Percentiles rank a stretch among this genome's conserved stretches.
Evolutionary conservation across 2,329 filamentous ascomycete genomes (phyloP).

Genomic region (Ustulina deusta): DNA sequence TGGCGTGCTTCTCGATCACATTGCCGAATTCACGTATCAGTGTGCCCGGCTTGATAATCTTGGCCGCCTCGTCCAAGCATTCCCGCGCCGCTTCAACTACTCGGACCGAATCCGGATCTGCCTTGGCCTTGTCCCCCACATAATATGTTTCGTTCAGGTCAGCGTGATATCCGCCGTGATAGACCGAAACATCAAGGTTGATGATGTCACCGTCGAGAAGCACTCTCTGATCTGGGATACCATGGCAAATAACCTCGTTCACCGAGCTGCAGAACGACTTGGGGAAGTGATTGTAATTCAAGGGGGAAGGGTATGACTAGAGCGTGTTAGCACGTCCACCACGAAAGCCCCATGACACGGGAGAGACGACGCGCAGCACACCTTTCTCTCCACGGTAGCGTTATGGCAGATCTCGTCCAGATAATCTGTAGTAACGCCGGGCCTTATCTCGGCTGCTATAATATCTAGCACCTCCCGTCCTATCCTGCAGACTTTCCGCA

Average conservation of each 20-base stretch:
- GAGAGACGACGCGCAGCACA: constrained; percentile 61
- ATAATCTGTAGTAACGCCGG: constrained; percentile 95
- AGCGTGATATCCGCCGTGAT: constrained; percentile 94
- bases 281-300: constrained; percentile 96
- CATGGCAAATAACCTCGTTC: constrained; percentile 99
- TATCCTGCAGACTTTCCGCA: constrained; percentile 91
- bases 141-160: constrained; percentile 99
- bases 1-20: constrained; percentile 94
- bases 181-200: constrained; percentile 95
- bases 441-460: constrained; percentile 82
- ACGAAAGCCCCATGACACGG: background rate
- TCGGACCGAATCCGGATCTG: constrained; percentile 86
- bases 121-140: constrained; percentile 86
- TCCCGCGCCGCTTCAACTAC: constrained; percentile 92
- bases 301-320: constrained; percentile 91
- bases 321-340: constrained; percentile 31
- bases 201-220: constrained; percentile 94
- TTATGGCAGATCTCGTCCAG: constrained; percentile 96
- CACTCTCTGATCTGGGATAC: constrained; percentile 90
- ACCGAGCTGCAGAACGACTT: constrained; percentile 97
- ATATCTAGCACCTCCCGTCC: constrained; percentile 94
- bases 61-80: constrained; percentile 90
- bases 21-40: constrained; percentile 94
- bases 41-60: constrained; percentile 91
- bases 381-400: constrained; percentile 90